These are phyloP conservation scores for Candida boleticola DNA, from an alignment of 805 yeast genomes.

Conservation along the genomic window DNA sequence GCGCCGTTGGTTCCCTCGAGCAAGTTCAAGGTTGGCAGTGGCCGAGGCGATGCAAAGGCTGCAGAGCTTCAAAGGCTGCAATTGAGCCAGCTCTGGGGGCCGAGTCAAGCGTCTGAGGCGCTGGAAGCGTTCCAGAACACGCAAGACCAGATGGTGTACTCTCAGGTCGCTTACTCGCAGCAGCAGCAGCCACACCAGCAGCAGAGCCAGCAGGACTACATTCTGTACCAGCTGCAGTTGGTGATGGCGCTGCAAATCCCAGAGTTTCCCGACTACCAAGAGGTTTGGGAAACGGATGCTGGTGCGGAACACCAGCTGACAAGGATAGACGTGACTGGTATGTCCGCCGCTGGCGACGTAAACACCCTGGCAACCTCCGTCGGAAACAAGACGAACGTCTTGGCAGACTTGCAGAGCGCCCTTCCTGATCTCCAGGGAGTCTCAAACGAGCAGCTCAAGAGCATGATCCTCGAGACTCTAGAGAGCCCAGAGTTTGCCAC, in stretches of 20 bases:
- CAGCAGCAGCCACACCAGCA: background rate
- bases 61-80: background rate
- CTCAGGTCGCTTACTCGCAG: background rate
- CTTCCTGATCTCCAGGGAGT: background rate
- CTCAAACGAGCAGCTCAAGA: background rate
- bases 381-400: background rate
- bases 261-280: background rate
- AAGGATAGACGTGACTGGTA: background rate
- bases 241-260: background rate
- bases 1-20: background rate
- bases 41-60: no score
- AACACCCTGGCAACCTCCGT: background rate
- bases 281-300: background rate
- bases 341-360: background rate
- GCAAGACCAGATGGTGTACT: background rate
- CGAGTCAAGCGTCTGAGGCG: background rate
- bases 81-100: background rate
- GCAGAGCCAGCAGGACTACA: no score
- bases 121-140: background rate
- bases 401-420: background rate
- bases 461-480: background rate
- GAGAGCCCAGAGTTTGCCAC: conserved; percentile 1
- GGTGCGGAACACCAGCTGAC: background rate
- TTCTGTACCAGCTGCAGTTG: background rate
- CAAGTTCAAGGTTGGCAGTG: background rate